Base-by-base conservation (phyloP, 176 grass and related monocot genomes). In the Ensete ventricosum region DNA sequence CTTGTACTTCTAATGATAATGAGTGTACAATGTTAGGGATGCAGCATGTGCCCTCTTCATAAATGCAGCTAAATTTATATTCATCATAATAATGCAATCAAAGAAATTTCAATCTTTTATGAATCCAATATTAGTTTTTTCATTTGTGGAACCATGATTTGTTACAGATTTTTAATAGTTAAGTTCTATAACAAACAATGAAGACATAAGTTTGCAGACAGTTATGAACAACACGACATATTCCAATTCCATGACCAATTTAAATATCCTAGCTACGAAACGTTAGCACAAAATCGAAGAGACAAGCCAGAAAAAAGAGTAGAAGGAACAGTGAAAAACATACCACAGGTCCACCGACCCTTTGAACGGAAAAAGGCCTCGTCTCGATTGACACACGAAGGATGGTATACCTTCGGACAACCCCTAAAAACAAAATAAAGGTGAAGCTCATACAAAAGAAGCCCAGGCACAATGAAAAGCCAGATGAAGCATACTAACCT, bases 301-400 rank as follows among this genome's bases (percentile, higher is more conserved):
- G 8, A 53, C 11, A 62, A 65, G 21, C 49, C 5, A 69, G 54
- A 76, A 73, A 49, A 52, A 50, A 20, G 67, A 58, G 1, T 14
- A 27, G 0, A 52, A 62, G 43, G 20, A 57, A 43, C 11, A 43
- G 14, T 49, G 29, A 7, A 52, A 19, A 50, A 25, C 88, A 58
- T 99, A 99, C 96, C 96, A 87, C 96, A 99, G 78, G 85, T 89
- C 96, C 96, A 99, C 29, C 87, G 87, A 52, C 91, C 91, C 88
- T 99, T 99, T 23, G 96, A 67, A 72, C 86, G 85, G 82, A 99
- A 99, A 71, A 99, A 99, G 23, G 89, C 88, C 22, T 92, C 93
- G 13, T 96, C 93, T 60, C 89, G 83, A 81, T 96, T 96, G 75
- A 96, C 90, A 64, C 93, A 96, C 67, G 85, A 88, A 71, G 90